Base-by-base conservation (phyloP, 1,284 basidiomycete species). In the Singerocomus inundabilis region DNA sequence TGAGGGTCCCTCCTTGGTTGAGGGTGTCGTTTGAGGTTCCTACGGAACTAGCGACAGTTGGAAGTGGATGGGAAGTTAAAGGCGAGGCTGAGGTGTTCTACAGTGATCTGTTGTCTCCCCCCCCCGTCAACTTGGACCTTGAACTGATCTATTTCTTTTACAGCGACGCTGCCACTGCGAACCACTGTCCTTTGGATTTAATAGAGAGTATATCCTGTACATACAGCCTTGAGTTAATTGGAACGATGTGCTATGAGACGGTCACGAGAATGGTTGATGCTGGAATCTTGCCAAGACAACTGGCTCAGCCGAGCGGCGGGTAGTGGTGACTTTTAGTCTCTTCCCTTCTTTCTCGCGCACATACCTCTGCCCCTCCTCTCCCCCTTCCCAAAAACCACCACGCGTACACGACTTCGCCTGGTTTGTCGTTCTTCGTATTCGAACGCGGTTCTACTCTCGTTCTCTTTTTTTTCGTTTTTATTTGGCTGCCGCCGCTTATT, bases 71-170 rank as follows among this genome's bases (percentile, higher is more conserved):
- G 72, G 74, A 86, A 85, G 60, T 67, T 79, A 76, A 90, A 90
- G 87, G 87, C 87, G 87, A 90, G 88, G 78, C 87, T 87, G 87
- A 90, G 83, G 79, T 62, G 64, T 67, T 62, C 47, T 35, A 44
- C 49, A 6, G 26, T 15, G 30, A 13, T 46, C 25, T 31, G 33
- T 13, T 12, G 31, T 13, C 29, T 16, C 24, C 4, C 9, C 25
- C 2, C 16, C 28, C 25, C 1, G 15, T 30, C 15, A 26, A 28
- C 46, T 8, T 34, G n/a, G 30, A 16, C 40, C 13, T 29, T 13
- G 28, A 5, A 29, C 49, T 61, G 26, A 53, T 40, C 1, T 18
- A 13, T 38, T 35, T 46, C 10, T n/a, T 26, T 34, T 16, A 15
- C n/a, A 58, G 58, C 26, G 12, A 30, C 13, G 40, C 21, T 21